Percentiles rank a stretch among this genome's conserved stretches.
Conservation (phyloP, 2,329 filamentous ascomycete genomes). For the Colletotrichum liriopes region DNA sequence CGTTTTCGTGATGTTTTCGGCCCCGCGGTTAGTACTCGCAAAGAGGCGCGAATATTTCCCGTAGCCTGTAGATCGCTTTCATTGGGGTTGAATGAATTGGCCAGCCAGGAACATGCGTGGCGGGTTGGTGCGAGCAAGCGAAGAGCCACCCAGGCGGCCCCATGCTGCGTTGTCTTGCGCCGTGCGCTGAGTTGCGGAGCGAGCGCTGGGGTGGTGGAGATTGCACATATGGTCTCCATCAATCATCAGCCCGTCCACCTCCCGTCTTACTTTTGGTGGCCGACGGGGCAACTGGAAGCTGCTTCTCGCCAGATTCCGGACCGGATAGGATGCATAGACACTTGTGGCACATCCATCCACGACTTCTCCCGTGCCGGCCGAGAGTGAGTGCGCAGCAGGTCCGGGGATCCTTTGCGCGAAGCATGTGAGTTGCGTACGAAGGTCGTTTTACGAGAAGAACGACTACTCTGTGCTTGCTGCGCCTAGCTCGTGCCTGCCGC, state of each 20-base stretch:
- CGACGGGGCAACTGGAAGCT: conserved; percentile 17
- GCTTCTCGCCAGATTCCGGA: conserved; percentile 30
- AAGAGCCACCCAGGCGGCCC: conserved; percentile 28
- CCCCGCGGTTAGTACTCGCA: conserved; percentile 34
- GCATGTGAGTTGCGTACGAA: conserved; percentile 22
- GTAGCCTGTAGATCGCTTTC: conserved; percentile 38
- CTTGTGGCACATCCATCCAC: conserved; percentile 8
- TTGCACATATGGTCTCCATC: conserved; percentile 36
- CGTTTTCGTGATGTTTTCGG: conserved; percentile 41
- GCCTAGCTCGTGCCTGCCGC: conserved; percentile 35
- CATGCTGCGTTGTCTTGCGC: conserved; percentile 33
- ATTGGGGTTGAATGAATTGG: conserved; percentile 37
- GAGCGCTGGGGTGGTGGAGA: conserved; percentile 38
- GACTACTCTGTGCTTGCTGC: conserved; percentile 15
- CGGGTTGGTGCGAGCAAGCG: conserved; percentile 29
- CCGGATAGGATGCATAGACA: conserved; percentile 34
- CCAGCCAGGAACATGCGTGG: conserved; percentile 12
- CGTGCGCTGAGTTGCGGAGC: conserved; percentile 22
- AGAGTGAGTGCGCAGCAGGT: conserved; percentile 2
- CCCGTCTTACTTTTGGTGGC: conserved; percentile 35
- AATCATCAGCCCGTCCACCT: conserved; percentile 34
- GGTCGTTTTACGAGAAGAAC: background rate
- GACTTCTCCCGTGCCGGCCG: conserved; percentile 33
- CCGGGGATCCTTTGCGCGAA: background rate
- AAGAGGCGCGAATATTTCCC: conserved; percentile 42